Percentiles rank a stretch among this genome's conserved stretches.
Evolutionary conservation across 2,329 filamentous ascomycete genomes (phyloP).

Genomic region (Coleophoma eucalyptorum): DNA sequence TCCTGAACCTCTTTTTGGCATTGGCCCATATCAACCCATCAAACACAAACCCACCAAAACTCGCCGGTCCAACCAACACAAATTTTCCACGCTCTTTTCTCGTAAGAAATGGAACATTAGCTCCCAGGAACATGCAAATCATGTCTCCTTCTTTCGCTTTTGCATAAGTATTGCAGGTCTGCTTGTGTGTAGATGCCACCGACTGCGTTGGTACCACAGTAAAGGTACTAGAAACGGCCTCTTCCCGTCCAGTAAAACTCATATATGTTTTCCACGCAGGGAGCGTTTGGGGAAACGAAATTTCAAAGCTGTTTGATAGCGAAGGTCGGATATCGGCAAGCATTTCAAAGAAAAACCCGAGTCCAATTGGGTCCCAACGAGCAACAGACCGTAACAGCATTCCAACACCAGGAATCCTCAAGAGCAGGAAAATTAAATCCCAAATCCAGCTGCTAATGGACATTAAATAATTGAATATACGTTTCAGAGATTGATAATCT

Average conservation of each 20-base stretch:
- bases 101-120: neutral
- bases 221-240: neutral
- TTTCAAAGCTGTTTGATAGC: neutral
- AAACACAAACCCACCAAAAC: neutral
- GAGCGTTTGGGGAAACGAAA: neutral
- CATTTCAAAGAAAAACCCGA: neutral
- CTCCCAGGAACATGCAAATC: neutral
- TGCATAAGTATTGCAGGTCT: neutral
- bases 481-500: neutral
- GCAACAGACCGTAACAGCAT: neutral
- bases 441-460: neutral
- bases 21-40: neutral
- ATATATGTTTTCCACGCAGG: neutral
- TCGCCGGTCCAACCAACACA: neutral
- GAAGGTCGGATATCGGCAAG: neutral
- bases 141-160: neutral
- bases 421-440: neutral
- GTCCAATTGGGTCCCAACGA: neutral
- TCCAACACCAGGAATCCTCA: too few species aligned
- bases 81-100: neutral
- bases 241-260: neutral
- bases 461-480: neutral
- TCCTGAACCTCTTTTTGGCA: too few species aligned
- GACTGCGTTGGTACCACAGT: neutral
- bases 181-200: neutral